Evolutionary conservation across 306 rosid genomes (phyloP).

Genomic region (Quercus aquifolioides): DNA sequence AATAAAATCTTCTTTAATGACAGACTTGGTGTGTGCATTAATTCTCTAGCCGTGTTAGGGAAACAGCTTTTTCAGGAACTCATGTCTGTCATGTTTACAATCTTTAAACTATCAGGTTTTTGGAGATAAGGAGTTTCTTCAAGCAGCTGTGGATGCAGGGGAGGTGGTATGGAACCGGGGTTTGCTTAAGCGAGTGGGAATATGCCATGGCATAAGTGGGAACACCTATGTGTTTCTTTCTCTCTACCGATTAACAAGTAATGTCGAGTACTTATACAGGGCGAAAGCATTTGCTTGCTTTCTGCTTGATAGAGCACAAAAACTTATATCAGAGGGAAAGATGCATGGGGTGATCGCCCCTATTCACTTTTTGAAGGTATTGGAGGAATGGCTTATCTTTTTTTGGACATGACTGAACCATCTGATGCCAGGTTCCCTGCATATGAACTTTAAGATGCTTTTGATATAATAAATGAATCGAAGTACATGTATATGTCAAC

Average conservation of each 20-base stretch:
- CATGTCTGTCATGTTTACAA: background rate
- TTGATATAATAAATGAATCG: background rate
- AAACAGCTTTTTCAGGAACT: background rate
- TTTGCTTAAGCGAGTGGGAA: slow-evolving; percentile 75
- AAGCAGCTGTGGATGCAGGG: slow-evolving; percentile 73
- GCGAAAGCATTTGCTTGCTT: slow-evolving; percentile 84
- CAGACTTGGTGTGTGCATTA: background rate
- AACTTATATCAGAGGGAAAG: slow-evolving; percentile 51
- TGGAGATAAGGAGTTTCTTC: slow-evolving; percentile 58
- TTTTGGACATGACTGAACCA: slow-evolving; percentile 72
- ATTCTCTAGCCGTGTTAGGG: background rate
- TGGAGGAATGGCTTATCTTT: slow-evolving; percentile 71
- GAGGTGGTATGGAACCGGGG: slow-evolving; percentile 79
- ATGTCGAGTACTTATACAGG: slow-evolving; percentile 51
- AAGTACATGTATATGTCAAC: background rate
- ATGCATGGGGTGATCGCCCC: slow-evolving; percentile 89
- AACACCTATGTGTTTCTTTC: slow-evolving; percentile 80
- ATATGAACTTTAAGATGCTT: slow-evolving; percentile 50
- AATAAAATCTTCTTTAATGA: background rate
- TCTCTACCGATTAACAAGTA: slow-evolving; percentile 65
- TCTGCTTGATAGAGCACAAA: slow-evolving; percentile 56
- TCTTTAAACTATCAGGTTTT: slow-evolving; percentile 43
- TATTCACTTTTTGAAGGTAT: slow-evolving; percentile 74
- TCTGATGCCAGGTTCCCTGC: slow-evolving; percentile 65
- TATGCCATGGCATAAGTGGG: slow-evolving; percentile 85